Evolutionary conservation across 2,329 filamentous ascomycete genomes (phyloP).

Genomic region (Dactylellina parvicollis): DNA sequence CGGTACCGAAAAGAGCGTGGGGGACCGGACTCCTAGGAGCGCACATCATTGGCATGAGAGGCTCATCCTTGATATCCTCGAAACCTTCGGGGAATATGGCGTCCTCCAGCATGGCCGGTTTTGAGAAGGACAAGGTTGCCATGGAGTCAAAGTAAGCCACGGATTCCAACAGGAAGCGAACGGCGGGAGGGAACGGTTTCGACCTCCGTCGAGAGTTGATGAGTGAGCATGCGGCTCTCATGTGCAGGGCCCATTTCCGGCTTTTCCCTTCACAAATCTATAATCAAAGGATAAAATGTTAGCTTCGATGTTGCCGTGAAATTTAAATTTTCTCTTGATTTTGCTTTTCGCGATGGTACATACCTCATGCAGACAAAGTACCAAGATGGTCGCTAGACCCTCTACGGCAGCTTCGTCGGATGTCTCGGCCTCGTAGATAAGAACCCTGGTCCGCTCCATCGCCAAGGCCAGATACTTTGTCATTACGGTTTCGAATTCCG

Average conservation of each 20-base stretch:
- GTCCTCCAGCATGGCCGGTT: conserved; percentile 52
- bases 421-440: conserved; percentile 49
- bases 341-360: conserved; percentile 3
- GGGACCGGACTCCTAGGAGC: conserved; percentile 42
- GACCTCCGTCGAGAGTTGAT: conserved; percentile 50
- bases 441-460: conserved; percentile 49
- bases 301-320: conserved; percentile 11
- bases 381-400: conserved; percentile 53
- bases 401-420: conserved; percentile 54
- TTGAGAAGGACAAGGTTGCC: conserved; percentile 54
- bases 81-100: conserved; percentile 50
- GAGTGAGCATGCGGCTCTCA: conserved; percentile 51
- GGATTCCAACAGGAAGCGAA: conserved; percentile 54
- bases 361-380: conserved; percentile 55
- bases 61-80: conserved; percentile 21
- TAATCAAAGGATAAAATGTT: conserved; percentile 7
- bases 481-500: conserved; percentile 50
- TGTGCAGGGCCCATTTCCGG: conserved; percentile 51
- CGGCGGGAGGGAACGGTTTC: conserved; percentile 45
- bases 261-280: conserved; percentile 54
- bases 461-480: conserved; percentile 53
- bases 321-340: no score
- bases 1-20: conserved; percentile 54
- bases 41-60: conserved; percentile 47
- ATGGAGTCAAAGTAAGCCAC: conserved; percentile 55